Percentiles rank a stretch among this genome's conserved stretches.
Conservation (phyloP, 176 grass and related monocot species). For the Aechmea fasciata region DNA sequence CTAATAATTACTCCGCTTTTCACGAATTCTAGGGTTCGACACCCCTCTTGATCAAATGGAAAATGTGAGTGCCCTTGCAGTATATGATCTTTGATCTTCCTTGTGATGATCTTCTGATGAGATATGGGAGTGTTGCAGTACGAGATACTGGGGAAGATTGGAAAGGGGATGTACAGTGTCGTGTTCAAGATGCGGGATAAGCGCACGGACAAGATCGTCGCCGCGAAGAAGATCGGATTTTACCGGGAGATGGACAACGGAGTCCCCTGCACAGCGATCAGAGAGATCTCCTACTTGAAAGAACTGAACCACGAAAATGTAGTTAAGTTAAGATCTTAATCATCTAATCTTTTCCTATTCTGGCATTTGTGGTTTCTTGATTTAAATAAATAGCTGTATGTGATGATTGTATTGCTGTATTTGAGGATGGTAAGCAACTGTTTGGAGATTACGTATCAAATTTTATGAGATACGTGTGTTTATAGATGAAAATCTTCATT, state of each 20-base stretch:
- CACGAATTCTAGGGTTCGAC: no score
- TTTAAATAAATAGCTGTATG: no score
- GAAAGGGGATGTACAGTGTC: constrained; percentile 89
- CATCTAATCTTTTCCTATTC: not conserved
- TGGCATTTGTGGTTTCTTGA: no score
- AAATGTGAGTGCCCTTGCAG: constrained; percentile 48
- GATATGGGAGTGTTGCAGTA: constrained; percentile 32
- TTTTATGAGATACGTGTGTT: no score
- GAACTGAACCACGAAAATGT: constrained; percentile 92
- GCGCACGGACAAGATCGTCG: constrained; percentile 76
- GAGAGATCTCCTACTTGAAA: constrained; percentile 94
- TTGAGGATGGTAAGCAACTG: no score
- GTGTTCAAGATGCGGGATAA: constrained; percentile 79
- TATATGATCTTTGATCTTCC: not conserved
- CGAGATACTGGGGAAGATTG: constrained; percentile 92
- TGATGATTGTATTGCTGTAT: no score
- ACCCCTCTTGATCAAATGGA: constrained; percentile 37
- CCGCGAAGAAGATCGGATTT: constrained; percentile 90
- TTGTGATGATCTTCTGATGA: not conserved
- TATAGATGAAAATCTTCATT: no score
- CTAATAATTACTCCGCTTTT: no score
- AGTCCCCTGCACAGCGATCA: constrained; percentile 80
- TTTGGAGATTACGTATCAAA: no score
- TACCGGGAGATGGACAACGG: constrained; percentile 78
- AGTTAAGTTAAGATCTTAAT: constrained; percentile 37